Evolutionary conservation across 306 rosid genomes (phyloP).

Genomic region (Clitoria ternatea): DNA sequence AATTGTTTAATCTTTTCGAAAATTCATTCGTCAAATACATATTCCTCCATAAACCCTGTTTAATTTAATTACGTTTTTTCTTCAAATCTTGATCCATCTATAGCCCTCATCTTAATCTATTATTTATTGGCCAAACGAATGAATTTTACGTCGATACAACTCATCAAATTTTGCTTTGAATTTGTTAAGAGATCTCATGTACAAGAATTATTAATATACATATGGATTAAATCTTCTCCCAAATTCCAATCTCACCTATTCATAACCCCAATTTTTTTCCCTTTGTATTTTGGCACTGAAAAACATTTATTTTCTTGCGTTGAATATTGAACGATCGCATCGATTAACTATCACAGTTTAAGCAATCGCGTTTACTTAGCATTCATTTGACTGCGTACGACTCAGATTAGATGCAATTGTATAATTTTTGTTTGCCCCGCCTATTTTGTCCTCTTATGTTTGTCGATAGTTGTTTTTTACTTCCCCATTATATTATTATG

Average conservation of each 20-base stretch:
- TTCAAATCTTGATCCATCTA: not conserved
- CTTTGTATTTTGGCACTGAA: not conserved
- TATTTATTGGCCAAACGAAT: not conserved
- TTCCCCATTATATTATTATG: not conserved
- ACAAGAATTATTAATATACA: not conserved
- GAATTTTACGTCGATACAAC: not conserved
- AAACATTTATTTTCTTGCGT: not conserved
- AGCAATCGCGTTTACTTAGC: not conserved
- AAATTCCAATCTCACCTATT: not conserved
- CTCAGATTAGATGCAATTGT: not conserved
- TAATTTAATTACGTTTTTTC: not conserved
- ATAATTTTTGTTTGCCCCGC: too few relatives aligned
- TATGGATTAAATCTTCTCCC: not conserved
- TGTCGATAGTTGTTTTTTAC: not conserved
- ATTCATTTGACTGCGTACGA: not conserved
- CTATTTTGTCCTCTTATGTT: not conserved
- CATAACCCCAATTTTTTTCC: not conserved
- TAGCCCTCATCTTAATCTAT: not conserved
- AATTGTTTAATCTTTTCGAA: not conserved
- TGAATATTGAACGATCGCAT: not conserved
- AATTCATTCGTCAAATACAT: not conserved
- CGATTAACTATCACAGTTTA: slow-evolving; percentile 3
- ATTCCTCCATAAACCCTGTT: too few relatives aligned
- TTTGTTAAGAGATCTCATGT: not conserved
- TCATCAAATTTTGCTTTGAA: not conserved